These are phyloP conservation scores for Multifurca ochricompacta DNA, from an alignment of 768 basidiomycete species.

Conservation along the genomic window DNA sequence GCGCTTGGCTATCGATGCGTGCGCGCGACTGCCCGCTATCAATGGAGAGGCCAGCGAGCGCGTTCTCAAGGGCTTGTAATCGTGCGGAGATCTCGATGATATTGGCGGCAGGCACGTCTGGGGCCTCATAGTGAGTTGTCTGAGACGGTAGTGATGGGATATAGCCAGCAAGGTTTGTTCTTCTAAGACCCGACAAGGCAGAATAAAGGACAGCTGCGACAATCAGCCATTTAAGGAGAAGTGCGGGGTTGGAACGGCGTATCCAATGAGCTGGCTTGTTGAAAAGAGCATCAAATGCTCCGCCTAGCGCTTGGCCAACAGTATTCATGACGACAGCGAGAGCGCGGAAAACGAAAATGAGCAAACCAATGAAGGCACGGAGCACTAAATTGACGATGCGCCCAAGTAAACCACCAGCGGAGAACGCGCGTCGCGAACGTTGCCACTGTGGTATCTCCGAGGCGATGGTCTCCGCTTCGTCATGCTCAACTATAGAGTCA, in stretches of 20 bases:
- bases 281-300: slow-evolving; percentile 39
- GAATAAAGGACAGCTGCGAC: slow-evolving; percentile 38
- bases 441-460: not conserved
- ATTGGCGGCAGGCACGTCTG: slow-evolving; percentile 54
- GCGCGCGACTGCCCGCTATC: slow-evolving; percentile 45
- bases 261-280: slow-evolving; percentile 40
- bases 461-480: slow-evolving; percentile 34
- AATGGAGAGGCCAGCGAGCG: slow-evolving; percentile 49
- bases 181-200: slow-evolving; percentile 39
- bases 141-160: slow-evolving; percentile 26
- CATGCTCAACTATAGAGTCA: slow-evolving; percentile 56
- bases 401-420: slow-evolving; percentile 41
- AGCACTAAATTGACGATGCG: slow-evolving; percentile 34
- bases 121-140: slow-evolving; percentile 38
- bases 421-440: slow-evolving; percentile 28
- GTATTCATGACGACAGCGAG: slow-evolving; percentile 20
- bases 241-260: slow-evolving; percentile 27
- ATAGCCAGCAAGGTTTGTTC: slow-evolving; percentile 20
- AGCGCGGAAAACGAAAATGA: slow-evolving; percentile 19
- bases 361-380: slow-evolving; percentile 19
- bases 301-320: slow-evolving; percentile 38
- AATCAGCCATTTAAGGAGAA: slow-evolving; percentile 36
- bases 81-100: slow-evolving; percentile 58
- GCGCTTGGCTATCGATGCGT: slow-evolving; percentile 46
- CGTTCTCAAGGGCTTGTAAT: slow-evolving; percentile 54